Conservation (phyloP, 129 eudicot species). For the Tanacetum coccineum region DNA sequence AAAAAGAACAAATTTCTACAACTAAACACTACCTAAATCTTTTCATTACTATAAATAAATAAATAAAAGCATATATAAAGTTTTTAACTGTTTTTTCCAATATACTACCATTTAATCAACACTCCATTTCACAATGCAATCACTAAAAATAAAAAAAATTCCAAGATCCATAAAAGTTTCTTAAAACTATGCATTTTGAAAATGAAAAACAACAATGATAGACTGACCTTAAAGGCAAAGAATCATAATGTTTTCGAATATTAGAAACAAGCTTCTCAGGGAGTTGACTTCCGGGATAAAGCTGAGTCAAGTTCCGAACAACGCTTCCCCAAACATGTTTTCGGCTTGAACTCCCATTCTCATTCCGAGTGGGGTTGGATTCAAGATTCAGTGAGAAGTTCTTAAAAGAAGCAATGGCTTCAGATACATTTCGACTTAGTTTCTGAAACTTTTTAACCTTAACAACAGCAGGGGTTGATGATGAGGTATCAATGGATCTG, state of each 20-base stretch:
- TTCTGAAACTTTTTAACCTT: conserved; percentile 54
- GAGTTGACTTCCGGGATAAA: conserved; percentile 98
- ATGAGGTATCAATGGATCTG: conserved; percentile 38
- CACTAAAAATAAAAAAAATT: background rate
- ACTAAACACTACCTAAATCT: too few species aligned
- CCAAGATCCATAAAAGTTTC: conserved; percentile 19
- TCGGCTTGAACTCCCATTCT: conserved; percentile 40
- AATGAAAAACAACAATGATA: too few species aligned
- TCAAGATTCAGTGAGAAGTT: conserved; percentile 74
- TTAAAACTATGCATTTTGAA: background rate
- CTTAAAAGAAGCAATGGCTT: conserved; percentile 87
- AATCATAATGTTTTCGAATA: conserved; percentile 90
- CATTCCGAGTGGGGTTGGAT: conserved; percentile 48
- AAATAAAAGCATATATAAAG: too few species aligned
- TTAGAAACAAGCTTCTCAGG: conserved; percentile 96
- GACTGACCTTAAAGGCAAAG: conserved; percentile 79
- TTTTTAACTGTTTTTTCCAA: too few species aligned
- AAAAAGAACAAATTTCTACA: too few species aligned
- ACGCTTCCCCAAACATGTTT: conserved; percentile 84
- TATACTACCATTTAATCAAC: too few species aligned
- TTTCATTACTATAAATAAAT: too few species aligned
- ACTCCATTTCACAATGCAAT: too few species aligned
- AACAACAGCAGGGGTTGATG: conserved; percentile 33
- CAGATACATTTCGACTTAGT: conserved; percentile 84
- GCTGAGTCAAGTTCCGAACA: conserved; percentile 90